phyloP scores from a whole-genome alignment of 2,329 filamentous ascomycete genomes.

The Cadophora sp. region DNA sequence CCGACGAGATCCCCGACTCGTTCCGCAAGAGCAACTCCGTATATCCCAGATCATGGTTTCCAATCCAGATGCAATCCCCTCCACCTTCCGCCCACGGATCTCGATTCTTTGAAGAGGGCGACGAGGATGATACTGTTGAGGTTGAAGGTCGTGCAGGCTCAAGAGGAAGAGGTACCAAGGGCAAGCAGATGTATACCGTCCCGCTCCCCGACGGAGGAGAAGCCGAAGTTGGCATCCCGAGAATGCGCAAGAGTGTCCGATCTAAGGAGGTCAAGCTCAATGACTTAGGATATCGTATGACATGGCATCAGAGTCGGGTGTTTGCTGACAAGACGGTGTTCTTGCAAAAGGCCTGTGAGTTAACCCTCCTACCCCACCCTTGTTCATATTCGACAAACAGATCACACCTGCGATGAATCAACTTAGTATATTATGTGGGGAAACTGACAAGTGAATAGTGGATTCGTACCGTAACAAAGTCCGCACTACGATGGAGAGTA shows the following conservation, averaged over 20 bases:
- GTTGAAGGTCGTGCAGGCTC: conserved; percentile 41
- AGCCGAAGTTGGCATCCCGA: conserved; percentile 76
- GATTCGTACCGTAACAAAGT: conserved; percentile 96
- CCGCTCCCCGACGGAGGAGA: conserved; percentile 74
- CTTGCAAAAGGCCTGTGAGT: conserved; percentile 89
- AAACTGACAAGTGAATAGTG: conserved; percentile 60
- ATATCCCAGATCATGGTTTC: conserved; percentile 90
- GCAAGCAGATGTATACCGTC: conserved; percentile 64
- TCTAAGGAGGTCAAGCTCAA: conserved; percentile 90
- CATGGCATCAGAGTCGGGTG: conserved; percentile 92
- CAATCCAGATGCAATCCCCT: conserved; percentile 89
- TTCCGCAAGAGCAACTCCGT: conserved; percentile 91
- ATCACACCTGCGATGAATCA: neutral
- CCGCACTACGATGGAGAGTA: conserved; percentile 78
- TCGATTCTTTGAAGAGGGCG: conserved; percentile 75
- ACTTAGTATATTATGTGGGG: neutral
- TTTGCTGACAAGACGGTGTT: conserved; percentile 89
- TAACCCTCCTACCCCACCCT: conserved; percentile 2
- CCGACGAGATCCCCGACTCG: conserved; percentile 94
- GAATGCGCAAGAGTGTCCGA: conserved; percentile 72
- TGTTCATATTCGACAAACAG: neutral
- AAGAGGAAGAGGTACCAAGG: conserved; percentile 19
- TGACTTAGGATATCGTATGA: conserved; percentile 93
- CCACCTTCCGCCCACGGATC: conserved; percentile 77
- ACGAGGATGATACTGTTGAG: conserved; percentile 63